These are phyloP conservation scores for Rhododendron henanense DNA, from an alignment of 148 eudicot genomes.

Conservation along the genomic window DNA sequence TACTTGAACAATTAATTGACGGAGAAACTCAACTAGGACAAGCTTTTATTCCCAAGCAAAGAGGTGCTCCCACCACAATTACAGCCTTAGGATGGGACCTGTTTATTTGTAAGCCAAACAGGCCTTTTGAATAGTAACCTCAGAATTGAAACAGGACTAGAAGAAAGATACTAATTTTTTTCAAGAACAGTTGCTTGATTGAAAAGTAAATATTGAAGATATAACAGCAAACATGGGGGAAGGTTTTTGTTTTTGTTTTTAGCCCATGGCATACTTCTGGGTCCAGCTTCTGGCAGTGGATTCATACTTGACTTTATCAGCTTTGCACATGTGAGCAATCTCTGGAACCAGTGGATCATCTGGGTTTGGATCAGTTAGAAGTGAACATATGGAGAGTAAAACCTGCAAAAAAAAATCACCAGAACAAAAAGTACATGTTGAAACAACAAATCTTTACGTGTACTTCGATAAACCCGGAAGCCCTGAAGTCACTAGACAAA, in stretches of 20 bases:
- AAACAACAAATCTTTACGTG: neutral
- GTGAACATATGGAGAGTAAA: slow-evolving; percentile 56
- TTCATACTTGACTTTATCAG: slow-evolving; percentile 44
- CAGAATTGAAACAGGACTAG: neutral
- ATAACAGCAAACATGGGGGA: too few species aligned
- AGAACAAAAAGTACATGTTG: neutral
- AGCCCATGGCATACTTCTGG: slow-evolving; percentile 57
- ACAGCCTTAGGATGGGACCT: neutral
- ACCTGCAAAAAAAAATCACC: slow-evolving; percentile 31
- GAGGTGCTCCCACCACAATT: slow-evolving; percentile 4
- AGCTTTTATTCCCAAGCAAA: neutral
- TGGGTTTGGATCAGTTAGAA: slow-evolving; percentile 66
- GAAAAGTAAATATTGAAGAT: neutral
- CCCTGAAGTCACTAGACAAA: neutral
- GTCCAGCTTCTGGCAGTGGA: slow-evolving; percentile 62
- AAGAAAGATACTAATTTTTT: neutral
- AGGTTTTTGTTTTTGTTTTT: neutral
- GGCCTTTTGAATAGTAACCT: neutral
- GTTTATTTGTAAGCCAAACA: neutral
- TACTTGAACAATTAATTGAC: neutral
- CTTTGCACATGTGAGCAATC: slow-evolving; percentile 58
- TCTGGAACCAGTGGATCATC: slow-evolving; percentile 68
- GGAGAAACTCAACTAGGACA: neutral
- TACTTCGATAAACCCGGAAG: neutral
- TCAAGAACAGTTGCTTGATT: neutral